Conservation (phyloP, 768 basidiomycete species). For the Leccinum fibrillosum region DNA sequence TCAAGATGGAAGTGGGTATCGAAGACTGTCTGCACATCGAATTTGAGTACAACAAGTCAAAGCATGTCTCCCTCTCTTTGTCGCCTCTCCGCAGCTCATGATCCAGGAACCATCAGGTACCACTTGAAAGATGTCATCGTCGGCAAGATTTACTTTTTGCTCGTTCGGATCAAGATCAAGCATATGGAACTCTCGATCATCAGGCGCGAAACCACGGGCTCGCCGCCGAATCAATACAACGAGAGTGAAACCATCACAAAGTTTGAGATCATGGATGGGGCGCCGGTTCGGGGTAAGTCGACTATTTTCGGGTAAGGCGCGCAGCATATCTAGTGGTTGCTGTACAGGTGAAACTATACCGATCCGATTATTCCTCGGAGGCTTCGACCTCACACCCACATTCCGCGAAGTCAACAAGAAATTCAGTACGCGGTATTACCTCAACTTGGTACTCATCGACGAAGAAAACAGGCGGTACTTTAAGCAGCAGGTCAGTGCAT, state of each 20-base stretch:
- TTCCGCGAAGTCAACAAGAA: constrained; percentile 99
- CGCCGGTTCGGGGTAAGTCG: constrained; percentile 81
- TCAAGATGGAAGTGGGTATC: constrained; percentile 99
- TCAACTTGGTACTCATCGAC: constrained; percentile 95
- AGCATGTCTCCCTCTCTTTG: constrained; percentile 49
- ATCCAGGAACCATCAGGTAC: constrained; percentile 55
- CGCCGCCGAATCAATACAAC: constrained; percentile 98
- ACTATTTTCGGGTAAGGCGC: not conserved
- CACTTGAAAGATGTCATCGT: constrained; percentile 99
- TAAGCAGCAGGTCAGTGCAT: constrained; percentile 77
- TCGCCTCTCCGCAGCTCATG: not conserved
- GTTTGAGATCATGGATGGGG: constrained; percentile 75
- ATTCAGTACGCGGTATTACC: constrained; percentile 94
- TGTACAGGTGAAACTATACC: constrained; percentile 93
- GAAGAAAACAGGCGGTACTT: constrained; percentile 98
- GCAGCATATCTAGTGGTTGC: not conserved
- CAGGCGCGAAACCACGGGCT: constrained; percentile 92
- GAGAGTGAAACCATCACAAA: constrained; percentile 99
- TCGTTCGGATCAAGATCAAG: constrained; percentile 99
- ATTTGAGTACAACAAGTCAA: constrained; percentile 99
- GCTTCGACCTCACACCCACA: constrained; percentile 97
- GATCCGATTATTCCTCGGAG: constrained; percentile 94
- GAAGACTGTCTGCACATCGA: constrained; percentile 99
- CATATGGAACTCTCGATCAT: constrained; percentile 99
- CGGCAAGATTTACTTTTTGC: constrained; percentile 98